These are phyloP conservation scores for Terfezia boudieri DNA, from an alignment of 495 filamentous ascomycete species.

Conservation along the genomic window DNA sequence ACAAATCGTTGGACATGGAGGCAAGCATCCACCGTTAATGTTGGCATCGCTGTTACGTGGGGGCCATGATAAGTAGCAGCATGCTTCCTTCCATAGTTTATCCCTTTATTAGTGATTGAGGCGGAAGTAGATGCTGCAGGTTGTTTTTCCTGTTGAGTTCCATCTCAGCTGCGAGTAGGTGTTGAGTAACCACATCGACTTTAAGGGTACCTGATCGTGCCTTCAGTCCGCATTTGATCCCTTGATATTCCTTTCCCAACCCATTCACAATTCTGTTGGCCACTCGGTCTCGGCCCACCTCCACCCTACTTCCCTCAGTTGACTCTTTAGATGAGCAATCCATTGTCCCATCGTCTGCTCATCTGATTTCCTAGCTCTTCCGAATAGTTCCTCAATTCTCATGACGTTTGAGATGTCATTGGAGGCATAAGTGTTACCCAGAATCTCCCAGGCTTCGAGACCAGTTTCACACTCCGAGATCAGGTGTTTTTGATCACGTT, in stretches of 20 bases:
- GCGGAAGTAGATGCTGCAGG: too few species aligned
- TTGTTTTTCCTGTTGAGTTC: background rate
- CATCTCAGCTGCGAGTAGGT: background rate
- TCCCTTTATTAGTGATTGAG: too few species aligned
- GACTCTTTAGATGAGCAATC: background rate
- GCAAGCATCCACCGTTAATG: too few species aligned
- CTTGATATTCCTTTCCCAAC: background rate
- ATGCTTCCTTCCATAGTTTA: too few species aligned
- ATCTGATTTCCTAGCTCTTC: background rate
- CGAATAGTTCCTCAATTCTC: background rate
- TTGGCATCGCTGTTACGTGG: too few species aligned
- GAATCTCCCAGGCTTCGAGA: background rate
- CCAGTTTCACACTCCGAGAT: background rate
- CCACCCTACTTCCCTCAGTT: background rate
- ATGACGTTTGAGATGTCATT: background rate
- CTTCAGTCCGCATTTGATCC: background rate
- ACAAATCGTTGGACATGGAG: too few species aligned
- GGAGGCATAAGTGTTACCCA: background rate
- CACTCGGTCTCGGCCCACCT: background rate
- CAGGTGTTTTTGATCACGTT: background rate
- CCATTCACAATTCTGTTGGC: background rate
- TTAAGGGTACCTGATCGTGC: background rate
- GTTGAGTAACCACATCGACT: background rate
- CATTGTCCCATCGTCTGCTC: background rate
- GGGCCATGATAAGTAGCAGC: too few species aligned